A percentile compares a stretch with the other conserved stretches of the same genome.
Evolutionary conservation across 1,284 basidiomycete species (phyloP).

Genomic region (Hymenochaete sp.): DNA sequence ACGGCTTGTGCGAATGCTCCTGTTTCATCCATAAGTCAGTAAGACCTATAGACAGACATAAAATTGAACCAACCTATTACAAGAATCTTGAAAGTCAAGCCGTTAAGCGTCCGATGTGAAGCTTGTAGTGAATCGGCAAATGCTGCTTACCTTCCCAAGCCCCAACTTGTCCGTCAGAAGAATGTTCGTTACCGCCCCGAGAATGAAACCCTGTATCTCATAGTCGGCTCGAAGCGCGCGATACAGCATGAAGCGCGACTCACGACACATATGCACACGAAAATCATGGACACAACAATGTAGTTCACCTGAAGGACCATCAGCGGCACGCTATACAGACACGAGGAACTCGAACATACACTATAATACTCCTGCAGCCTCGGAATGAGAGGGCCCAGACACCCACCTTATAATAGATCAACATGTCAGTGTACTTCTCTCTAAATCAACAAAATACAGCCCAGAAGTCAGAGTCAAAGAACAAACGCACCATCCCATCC

Average conservation of each 20-base stretch:
- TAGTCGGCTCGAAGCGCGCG: neutral
- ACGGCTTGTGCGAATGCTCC: conserved; percentile 26
- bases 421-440: no score
- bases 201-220: conserved; percentile 14
- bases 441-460: no score
- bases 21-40: conserved; percentile 1
- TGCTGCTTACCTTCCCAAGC: conserved; percentile 25
- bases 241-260: neutral
- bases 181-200: conserved; percentile 22
- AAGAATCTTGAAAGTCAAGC: conserved; percentile 33
- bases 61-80: conserved; percentile 20
- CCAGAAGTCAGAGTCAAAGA: no score
- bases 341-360: neutral
- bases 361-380: conserved; percentile 15
- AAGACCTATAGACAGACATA: neutral
- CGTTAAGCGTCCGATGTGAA: conserved; percentile 27
- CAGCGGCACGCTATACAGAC: neutral
- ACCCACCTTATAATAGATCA: no score
- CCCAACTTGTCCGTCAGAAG: conserved; percentile 27
- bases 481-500: conserved; percentile 17
- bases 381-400: conserved; percentile 15
- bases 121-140: neutral
- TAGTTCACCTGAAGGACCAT: conserved; percentile 10
- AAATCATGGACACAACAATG: conserved; percentile 14
- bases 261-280: conserved; percentile 15